phyloP scores from a whole-genome alignment of 2,329 filamentous ascomycete genomes.

The Phoma sp. region DNA sequence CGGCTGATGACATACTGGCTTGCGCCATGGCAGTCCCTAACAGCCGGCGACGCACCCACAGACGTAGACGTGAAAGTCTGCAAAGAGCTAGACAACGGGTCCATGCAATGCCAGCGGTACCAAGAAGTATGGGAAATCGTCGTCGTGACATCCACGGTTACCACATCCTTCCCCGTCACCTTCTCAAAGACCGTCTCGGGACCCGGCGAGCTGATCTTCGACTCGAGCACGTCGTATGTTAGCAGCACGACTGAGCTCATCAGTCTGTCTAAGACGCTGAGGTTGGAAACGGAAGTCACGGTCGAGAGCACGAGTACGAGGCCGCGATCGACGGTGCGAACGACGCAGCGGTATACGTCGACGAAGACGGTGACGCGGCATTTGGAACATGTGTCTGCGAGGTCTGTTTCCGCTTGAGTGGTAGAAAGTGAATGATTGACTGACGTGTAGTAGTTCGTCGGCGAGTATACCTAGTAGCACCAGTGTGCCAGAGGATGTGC shows the following conservation, averaged over 20 bases:
- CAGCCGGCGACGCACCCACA: slow-evolving; percentile 47
- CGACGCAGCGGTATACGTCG: background rate
- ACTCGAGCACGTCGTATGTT: slow-evolving; percentile 50
- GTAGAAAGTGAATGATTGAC: too few relatives aligned
- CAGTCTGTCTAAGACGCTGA: slow-evolving; percentile 49
- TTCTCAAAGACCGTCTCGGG: slow-evolving; percentile 50
- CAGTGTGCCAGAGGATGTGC: background rate
- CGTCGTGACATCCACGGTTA: slow-evolving; percentile 48
- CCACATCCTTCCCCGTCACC: slow-evolving; percentile 47
- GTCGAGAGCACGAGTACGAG: slow-evolving; percentile 43
- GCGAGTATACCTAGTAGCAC: background rate
- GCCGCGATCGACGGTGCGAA: background rate
- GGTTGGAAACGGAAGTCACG: slow-evolving; percentile 47
- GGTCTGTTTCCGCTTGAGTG: background rate
- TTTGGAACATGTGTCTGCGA: background rate
- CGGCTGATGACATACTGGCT: slow-evolving; percentile 54
- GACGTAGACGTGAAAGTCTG: slow-evolving; percentile 55
- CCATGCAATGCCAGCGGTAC: slow-evolving; percentile 50
- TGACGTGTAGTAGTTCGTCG: background rate
- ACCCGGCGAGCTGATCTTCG: slow-evolving; percentile 46
- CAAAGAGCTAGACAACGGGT: slow-evolving; percentile 41
- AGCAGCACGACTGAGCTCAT: slow-evolving; percentile 50
- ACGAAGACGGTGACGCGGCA: slow-evolving; percentile 1
- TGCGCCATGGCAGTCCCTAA: slow-evolving; percentile 54
- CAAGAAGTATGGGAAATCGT: slow-evolving; percentile 54